phyloP scores from a whole-genome alignment of 1,284 basidiomycete genomes.

The Trametes polyzona region DNA sequence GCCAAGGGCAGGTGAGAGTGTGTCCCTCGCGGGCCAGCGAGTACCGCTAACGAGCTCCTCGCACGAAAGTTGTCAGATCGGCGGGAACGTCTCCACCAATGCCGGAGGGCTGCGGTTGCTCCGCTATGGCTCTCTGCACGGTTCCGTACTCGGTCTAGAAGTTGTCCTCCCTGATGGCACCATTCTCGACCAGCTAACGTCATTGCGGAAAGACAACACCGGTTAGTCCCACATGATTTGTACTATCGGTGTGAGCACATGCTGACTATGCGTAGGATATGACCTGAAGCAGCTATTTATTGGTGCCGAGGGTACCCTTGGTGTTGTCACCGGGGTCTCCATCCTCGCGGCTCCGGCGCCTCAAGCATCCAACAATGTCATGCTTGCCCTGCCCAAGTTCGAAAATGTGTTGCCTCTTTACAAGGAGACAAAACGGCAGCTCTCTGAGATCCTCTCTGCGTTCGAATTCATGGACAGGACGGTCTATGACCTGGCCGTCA shows the following conservation, averaged over 20 bases:
- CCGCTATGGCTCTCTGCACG: constrained; percentile 95
- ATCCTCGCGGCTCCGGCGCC: constrained; percentile 94
- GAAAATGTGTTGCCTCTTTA: constrained; percentile 75
- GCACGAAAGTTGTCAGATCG: constrained; percentile 86
- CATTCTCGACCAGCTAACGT: constrained; percentile 84
- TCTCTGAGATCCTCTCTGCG: constrained; percentile 96
- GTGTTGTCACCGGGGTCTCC: constrained; percentile 94
- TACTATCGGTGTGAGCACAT: background rate
- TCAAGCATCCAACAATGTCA: constrained; percentile 78
- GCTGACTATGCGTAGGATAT: constrained; percentile 66
- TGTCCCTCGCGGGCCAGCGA: background rate
- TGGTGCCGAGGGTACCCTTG: constrained; percentile 95
- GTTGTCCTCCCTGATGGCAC: constrained; percentile 97
- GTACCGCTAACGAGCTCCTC: background rate
- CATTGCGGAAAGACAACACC: constrained; percentile 97
- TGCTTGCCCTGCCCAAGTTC: constrained; percentile 76
- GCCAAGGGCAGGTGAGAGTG: constrained; percentile 90
- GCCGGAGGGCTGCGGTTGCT: constrained; percentile 94
- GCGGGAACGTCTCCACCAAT: constrained; percentile 97
- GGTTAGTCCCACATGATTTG: constrained; percentile 48
- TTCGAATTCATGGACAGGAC: constrained; percentile 97
- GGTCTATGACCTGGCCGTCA: constrained; percentile 85
- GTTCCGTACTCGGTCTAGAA: constrained; percentile 95
- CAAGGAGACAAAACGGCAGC: constrained; percentile 69
- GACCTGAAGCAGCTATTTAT: constrained; percentile 99